Conservation (phyloP, 176 grass and related monocot species). For the Dactylis glomerata region DNA sequence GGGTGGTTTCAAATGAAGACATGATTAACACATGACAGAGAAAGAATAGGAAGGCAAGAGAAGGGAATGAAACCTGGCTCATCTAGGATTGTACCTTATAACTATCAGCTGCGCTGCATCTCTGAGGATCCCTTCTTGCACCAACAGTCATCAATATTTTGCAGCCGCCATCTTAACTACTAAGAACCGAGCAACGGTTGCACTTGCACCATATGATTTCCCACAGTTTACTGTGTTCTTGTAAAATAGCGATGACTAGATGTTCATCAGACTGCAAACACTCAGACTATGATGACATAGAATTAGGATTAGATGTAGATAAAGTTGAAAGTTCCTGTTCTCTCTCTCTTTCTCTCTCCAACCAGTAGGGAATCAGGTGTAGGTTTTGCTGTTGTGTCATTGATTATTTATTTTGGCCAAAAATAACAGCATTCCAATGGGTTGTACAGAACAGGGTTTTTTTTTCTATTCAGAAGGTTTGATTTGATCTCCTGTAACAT, state of each 20-base stretch:
- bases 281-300: background rate
- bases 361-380: conserved; percentile 19
- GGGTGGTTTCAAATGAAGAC: background rate
- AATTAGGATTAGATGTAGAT: conserved; percentile 31
- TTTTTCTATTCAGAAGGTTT: background rate
- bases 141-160: conserved; percentile 13
- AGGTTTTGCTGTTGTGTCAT: conserved; percentile 5
- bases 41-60: background rate
- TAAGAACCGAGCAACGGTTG: conserved; percentile 3
- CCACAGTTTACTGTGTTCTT: background rate
- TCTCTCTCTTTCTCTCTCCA: background rate
- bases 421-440: background rate
- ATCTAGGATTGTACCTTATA: background rate
- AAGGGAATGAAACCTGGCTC: background rate
- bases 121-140: background rate
- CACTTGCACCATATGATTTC: conserved; percentile 13
- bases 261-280: background rate
- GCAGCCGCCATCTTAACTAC: conserved; percentile 7
- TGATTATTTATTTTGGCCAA: background rate
- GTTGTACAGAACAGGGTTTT: background rate
- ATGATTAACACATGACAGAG: background rate
- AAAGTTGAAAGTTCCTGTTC: background rate
- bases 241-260: background rate
- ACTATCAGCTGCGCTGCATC: conserved; percentile 4
- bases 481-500: background rate